Base-by-base conservation (phyloP, 2,329 filamentous ascomycete genomes). In the Fusarium keratoplasticum region DNA sequence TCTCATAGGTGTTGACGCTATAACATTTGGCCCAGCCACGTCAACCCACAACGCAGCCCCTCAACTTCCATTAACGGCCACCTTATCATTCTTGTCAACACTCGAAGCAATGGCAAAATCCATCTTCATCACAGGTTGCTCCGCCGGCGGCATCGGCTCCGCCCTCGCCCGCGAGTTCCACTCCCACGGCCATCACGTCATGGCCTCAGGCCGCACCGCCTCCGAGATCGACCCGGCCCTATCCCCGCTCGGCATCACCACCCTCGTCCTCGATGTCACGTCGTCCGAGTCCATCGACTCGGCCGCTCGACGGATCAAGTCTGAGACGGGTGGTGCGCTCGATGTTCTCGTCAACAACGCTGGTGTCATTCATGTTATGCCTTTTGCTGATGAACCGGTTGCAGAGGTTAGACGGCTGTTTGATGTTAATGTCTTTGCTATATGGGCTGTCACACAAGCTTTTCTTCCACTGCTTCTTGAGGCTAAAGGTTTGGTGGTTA, bases 401-500 rank as follows among this genome's bases (percentile, higher is more conserved):
- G 61, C 52, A 22, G 67, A 70, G 33, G 42, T 63, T 25, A 61
- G 61, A 8, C 50, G 61, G 10, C 27, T 70, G 5, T 68, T 72
- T 31, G 64, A 70, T 33, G 52, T 66, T 31, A 64, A 67, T 33
- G 31, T 68, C 22, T 70, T 70, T 29, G 61, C 47, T 18, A 44
- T 65, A 6, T 64, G 20, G 42, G 38, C 52, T 18, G 61, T 72
- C 11, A 65, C 67, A 27, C 70, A 68, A 50, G 67, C 67, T 11
- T 72, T 72, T 44, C 61, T 72, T n/a, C 67, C 64, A 11, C 57
- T 70, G 57, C 67, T 70, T 8, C 42, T 67, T 14, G 58, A 63
- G 14, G 42, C 44, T 0, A 38, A 42, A 18, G 70, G 64, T 14
- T 29, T 67, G 18, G 64, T 72, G 14, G 70, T 64, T 29, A 72